phyloP scores from a whole-genome alignment of 176 grass and related monocot species.

The Musa acuminata region DNA sequence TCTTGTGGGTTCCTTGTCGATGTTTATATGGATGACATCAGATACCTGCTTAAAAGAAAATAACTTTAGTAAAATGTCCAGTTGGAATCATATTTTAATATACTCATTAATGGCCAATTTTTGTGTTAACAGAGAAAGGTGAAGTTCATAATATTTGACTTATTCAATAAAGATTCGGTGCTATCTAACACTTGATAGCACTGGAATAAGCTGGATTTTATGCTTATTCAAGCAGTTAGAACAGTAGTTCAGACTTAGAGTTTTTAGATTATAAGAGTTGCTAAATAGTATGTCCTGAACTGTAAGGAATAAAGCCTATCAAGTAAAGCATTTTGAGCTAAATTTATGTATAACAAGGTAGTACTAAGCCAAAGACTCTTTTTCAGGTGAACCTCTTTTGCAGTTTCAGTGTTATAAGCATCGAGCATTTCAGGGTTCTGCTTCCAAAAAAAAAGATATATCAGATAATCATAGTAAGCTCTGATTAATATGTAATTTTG shows the following conservation, averaged over 20 bases:
- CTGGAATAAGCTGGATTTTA: neutral
- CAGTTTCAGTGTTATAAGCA: neutral
- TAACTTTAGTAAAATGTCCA: neutral
- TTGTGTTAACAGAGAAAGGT: neutral
- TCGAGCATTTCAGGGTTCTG: neutral
- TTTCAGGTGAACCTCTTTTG: neutral
- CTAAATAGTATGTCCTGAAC: neutral
- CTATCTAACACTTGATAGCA: neutral
- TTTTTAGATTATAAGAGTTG: neutral
- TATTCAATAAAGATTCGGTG: neutral
- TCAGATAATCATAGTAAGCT: neutral
- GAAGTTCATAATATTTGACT: neutral
- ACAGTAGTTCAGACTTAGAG: neutral
- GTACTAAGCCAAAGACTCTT: neutral
- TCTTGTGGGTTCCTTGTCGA: neutral
- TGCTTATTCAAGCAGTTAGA: neutral
- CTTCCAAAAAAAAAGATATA: neutral
- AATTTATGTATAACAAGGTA: neutral
- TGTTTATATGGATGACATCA: neutral
- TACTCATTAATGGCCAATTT: neutral
- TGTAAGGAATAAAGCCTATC: neutral
- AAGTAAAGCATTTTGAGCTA: neutral
- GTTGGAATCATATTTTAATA: neutral
- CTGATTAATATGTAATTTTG: neutral
- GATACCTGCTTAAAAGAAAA: neutral